Evolutionary conservation across 1,284 basidiomycete species (phyloP).

Genomic region (Rhodofomes roseus): DNA sequence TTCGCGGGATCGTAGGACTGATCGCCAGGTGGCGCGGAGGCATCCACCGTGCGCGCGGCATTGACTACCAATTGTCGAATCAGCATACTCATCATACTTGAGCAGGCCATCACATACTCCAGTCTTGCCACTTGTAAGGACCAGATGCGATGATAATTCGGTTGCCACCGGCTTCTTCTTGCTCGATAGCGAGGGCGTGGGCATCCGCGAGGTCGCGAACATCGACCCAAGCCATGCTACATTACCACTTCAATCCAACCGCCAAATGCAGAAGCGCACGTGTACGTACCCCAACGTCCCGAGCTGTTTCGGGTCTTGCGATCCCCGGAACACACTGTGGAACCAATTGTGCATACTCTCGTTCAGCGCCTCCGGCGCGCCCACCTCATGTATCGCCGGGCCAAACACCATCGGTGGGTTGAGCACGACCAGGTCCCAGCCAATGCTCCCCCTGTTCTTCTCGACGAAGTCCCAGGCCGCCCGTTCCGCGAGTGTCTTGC

Average conservation of each 20-base stretch:
- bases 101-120: constrained; percentile 16
- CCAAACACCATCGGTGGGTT: constrained; percentile 52
- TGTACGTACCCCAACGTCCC: constrained; percentile 15
- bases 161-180: constrained; percentile 52
- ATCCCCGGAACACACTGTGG: constrained; percentile 29
- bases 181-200: constrained; percentile 52
- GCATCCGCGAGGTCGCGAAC: constrained; percentile 61
- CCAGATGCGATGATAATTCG: constrained; percentile 50
- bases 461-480: constrained; percentile 57
- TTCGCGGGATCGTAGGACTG: constrained; percentile 19
- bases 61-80: constrained; percentile 3
- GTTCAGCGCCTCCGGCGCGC: constrained; percentile 48
- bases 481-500: constrained; percentile 69
- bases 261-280: not conserved
- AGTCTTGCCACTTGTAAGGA: constrained; percentile 30
- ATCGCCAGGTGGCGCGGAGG: constrained; percentile 20
- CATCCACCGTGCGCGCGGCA: constrained; percentile 10
- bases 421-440: constrained; percentile 54
- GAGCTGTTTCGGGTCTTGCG: constrained; percentile 17
- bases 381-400: constrained; percentile 49
- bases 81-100: not conserved
- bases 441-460: constrained; percentile 42
- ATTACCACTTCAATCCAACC: not conserved
- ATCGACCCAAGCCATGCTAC: constrained; percentile 43
- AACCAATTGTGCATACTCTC: constrained; percentile 41